Conservation (phyloP, 1,139 yeast genomes). For the Meyerozyma athensensis region DNA sequence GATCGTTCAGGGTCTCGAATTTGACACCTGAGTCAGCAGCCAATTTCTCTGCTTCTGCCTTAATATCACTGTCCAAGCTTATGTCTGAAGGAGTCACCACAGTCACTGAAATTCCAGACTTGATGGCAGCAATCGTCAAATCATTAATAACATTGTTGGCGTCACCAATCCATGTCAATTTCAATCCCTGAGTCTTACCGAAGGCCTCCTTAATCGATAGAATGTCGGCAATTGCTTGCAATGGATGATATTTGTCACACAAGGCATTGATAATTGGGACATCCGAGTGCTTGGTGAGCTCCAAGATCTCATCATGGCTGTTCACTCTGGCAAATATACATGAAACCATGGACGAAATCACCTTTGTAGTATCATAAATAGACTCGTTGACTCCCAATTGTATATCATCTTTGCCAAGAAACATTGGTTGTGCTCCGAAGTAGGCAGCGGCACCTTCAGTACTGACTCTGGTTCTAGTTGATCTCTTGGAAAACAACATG, state of each 20-base stretch:
- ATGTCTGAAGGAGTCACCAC: conserved; percentile 80
- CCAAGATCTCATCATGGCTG: conserved; percentile 74
- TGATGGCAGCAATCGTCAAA: conserved; percentile 84
- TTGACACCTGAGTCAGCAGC: conserved; percentile 49
- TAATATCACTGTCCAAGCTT: conserved; percentile 56
- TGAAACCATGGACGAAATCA: conserved; percentile 91
- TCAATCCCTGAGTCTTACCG: conserved; percentile 54
- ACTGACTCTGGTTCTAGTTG: conserved; percentile 92
- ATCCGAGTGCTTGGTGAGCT: conserved; percentile 65
- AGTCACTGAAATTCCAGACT: conserved; percentile 76
- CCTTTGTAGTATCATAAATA: conserved; percentile 79
- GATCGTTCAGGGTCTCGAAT: conserved; percentile 67
- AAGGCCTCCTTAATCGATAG: conserved; percentile 81
- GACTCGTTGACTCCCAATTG: conserved; percentile 95
- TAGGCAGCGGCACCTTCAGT: conserved; percentile 92
- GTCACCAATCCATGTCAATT: conserved; percentile 94
- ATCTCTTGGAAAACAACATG: conserved; percentile 79
- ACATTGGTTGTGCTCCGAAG: conserved; percentile 96
- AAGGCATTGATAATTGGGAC: conserved; percentile 93
- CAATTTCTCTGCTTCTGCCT: conserved; percentile 49
- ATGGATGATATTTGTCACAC: conserved; percentile 89
- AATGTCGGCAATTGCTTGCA: conserved; percentile 91
- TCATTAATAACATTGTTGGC: conserved; percentile 94
- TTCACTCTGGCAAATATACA: conserved; percentile 96
- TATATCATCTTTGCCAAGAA: conserved; percentile 91